Percentiles rank a stretch among this genome's conserved stretches.
Conservation (phyloP, 2,329 filamentous ascomycete species). For the Hypoxylon rubiginosum region DNA sequence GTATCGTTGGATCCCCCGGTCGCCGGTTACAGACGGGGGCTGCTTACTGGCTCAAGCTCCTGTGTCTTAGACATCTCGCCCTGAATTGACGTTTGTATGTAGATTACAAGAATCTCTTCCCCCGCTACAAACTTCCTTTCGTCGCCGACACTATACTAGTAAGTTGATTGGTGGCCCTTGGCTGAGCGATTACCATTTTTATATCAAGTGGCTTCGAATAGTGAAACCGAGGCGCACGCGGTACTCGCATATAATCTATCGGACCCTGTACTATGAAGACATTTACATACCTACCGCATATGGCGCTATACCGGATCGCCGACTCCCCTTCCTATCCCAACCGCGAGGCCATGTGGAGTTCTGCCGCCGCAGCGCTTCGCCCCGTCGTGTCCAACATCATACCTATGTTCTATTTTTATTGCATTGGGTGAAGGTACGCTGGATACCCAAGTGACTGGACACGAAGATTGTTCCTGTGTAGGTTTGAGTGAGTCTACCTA, state of each 20-base stretch:
- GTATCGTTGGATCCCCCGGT: slow-evolving; percentile 33
- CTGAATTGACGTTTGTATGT: background rate
- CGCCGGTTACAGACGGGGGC: slow-evolving; percentile 21
- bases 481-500: background rate
- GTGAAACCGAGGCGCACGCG: background rate
- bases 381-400: slow-evolving; percentile 1
- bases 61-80: slow-evolving; percentile 17
- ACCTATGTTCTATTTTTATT: slow-evolving; percentile 3
- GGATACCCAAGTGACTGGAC: background rate
- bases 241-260: background rate
- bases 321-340: background rate
- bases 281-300: slow-evolving; percentile 1
- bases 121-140: background rate
- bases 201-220: background rate
- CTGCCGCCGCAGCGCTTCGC: slow-evolving; percentile 8
- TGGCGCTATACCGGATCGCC: slow-evolving; percentile 8
- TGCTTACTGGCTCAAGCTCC: background rate
- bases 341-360: background rate
- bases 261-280: background rate
- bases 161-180: background rate
- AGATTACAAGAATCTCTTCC: background rate
- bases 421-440: background rate
- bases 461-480: slow-evolving; percentile 2
- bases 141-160: background rate
- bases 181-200: background rate